Conservation (phyloP, 2,329 filamentous ascomycete genomes). For the Geosmithia flava region DNA sequence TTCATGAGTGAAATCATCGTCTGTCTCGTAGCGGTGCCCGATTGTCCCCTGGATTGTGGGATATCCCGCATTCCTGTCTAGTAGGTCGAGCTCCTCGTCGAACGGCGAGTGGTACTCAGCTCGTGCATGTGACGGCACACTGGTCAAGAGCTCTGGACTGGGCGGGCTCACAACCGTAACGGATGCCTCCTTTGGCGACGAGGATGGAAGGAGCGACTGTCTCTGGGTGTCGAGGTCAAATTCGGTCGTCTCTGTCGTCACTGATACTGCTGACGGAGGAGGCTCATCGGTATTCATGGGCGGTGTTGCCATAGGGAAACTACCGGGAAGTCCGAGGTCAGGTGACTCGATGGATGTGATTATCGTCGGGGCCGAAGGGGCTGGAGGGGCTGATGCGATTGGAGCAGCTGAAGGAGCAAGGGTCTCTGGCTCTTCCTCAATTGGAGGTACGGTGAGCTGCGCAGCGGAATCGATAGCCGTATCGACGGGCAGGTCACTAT, state of each 20-base stretch:
- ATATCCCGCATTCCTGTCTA: neutral
- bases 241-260: constrained; percentile 50
- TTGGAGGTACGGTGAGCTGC: neutral
- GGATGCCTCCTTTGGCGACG: constrained; percentile 11
- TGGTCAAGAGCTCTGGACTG: constrained; percentile 12
- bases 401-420: neutral
- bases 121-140: constrained; percentile 12
- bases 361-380: neutral
- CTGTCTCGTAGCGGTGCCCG: neutral
- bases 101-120: constrained; percentile 39
- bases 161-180: constrained; percentile 14
- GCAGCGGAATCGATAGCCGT: neutral
- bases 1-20: neutral
- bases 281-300: constrained; percentile 29
- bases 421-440: neutral
- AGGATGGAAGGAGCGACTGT: constrained; percentile 27
- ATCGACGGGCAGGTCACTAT: neutral
- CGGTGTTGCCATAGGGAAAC: constrained; percentile 35
- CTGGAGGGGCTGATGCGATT: neutral
- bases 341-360: constrained; percentile 41
- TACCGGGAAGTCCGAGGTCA: constrained; percentile 53
- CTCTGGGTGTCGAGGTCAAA: constrained; percentile 64
- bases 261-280: constrained; percentile 47
- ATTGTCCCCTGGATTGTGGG: neutral
- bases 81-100: constrained; percentile 25